Evolutionary conservation across 169 alveolate genomes (phyloP).

Genomic region (Plasmodium vinckei): DNA sequence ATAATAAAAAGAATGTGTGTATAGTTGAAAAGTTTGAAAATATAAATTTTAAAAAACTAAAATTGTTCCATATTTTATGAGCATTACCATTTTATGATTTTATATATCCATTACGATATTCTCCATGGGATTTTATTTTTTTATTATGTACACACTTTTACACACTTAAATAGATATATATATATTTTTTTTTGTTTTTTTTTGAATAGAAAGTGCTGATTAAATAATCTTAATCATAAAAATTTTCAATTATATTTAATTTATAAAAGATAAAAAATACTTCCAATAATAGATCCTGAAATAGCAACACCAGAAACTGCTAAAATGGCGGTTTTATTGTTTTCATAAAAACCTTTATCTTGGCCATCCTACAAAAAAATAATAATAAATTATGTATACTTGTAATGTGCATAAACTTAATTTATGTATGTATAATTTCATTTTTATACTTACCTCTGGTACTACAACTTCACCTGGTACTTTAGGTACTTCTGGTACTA

Average conservation of each 20-base stretch:
- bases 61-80: too few relatives aligned
- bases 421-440: background rate
- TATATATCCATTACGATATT: too few relatives aligned
- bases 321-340: constrained; percentile 14
- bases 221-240: too few relatives aligned
- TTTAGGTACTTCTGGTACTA: background rate
- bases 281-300: constrained; percentile 17
- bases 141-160: background rate
- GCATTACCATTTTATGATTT: too few relatives aligned
- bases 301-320: background rate
- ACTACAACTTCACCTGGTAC: background rate
- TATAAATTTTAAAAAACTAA: too few relatives aligned
- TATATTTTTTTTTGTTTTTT: background rate
- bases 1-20: too few relatives aligned
- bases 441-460: background rate
- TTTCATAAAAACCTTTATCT: constrained; percentile 8
- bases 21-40: too few relatives aligned
- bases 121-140: too few relatives aligned
- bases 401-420: background rate
- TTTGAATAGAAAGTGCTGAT: too few relatives aligned
- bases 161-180: background rate
- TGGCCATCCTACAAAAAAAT: background rate
- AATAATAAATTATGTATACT: too few relatives aligned
- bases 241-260: too few relatives aligned
- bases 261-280: constrained; percentile 24